Percentiles rank a stretch among this genome's conserved stretches.
phyloP scores from a whole-genome alignment of 371 early-diverging fungal species.

The Mucor circinelloides region DNA sequence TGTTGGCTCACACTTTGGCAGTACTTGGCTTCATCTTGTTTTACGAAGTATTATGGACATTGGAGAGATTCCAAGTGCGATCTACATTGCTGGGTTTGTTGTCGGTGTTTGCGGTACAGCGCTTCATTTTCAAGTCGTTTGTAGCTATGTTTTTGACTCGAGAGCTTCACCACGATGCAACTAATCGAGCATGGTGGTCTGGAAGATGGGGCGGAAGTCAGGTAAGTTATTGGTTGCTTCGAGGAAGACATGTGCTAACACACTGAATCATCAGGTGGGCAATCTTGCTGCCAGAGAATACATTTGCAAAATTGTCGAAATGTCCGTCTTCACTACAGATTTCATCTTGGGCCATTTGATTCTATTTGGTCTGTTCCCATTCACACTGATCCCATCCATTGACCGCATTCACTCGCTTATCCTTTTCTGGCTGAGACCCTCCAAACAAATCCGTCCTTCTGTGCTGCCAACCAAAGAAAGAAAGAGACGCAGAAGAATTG shows the following conservation, averaged over 20 bases:
- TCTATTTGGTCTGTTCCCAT: slow-evolving; percentile 69
- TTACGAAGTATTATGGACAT: slow-evolving; percentile 69
- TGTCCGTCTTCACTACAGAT: slow-evolving; percentile 82
- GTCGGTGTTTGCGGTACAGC: slow-evolving; percentile 66
- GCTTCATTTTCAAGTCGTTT: slow-evolving; percentile 71
- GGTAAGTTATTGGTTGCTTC: slow-evolving; percentile 21
- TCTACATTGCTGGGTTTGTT: slow-evolving; percentile 71
- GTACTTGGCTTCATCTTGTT: slow-evolving; percentile 60
- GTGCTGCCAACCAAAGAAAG: slow-evolving; percentile 31
- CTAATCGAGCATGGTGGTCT: slow-evolving; percentile 91
- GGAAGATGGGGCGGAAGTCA: slow-evolving; percentile 71
- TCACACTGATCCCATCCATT: slow-evolving; percentile 73
- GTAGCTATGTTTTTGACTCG: slow-evolving; percentile 75
- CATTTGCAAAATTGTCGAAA: slow-evolving; percentile 85
- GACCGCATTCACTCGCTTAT: slow-evolving; percentile 82
- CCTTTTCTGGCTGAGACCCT: slow-evolving; percentile 80
- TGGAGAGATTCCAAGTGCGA: slow-evolving; percentile 65
- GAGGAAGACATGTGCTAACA: background rate
- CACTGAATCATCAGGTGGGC: background rate
- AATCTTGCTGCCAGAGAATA: slow-evolving; percentile 74
- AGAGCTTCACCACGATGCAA: slow-evolving; percentile 77
- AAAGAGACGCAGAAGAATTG: slow-evolving; percentile 13
- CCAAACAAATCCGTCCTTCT: slow-evolving; percentile 31
- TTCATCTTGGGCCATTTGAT: slow-evolving; percentile 81
- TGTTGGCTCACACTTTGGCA: slow-evolving; percentile 63